A percentile compares a stretch with the other conserved stretches of the same genome.
Conservation (phyloP, 2,329 filamentous ascomycete species). For the Ophiostoma populinum region DNA sequence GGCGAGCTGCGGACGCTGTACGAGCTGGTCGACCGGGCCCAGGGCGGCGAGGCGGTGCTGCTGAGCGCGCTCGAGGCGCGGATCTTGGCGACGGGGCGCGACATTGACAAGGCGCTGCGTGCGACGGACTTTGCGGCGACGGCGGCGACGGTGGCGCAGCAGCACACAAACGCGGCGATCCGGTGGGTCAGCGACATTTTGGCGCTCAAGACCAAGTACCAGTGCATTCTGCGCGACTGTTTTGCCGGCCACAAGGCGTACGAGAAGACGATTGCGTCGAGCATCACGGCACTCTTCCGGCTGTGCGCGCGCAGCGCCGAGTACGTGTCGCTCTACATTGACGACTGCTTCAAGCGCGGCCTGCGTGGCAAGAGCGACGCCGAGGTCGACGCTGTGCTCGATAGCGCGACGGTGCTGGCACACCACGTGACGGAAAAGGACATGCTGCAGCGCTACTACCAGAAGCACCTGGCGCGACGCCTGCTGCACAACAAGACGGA, state of each 20-base stretch:
- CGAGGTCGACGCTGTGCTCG: slow-evolving; percentile 68
- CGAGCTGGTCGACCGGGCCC: slow-evolving; percentile 59
- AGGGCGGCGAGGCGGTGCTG: slow-evolving; percentile 53
- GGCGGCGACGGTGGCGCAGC: slow-evolving; percentile 31
- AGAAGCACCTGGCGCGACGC: slow-evolving; percentile 82
- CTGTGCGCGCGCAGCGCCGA: slow-evolving; percentile 72
- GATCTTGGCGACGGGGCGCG: slow-evolving; percentile 61
- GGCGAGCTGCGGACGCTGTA: slow-evolving; percentile 71
- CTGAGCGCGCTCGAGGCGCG: slow-evolving; percentile 55
- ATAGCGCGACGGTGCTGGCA: slow-evolving; percentile 77
- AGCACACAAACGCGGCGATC: slow-evolving; percentile 73
- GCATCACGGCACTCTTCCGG: slow-evolving; percentile 89
- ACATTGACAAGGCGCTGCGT: slow-evolving; percentile 56
- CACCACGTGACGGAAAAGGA: slow-evolving; percentile 86
- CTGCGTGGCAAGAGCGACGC: slow-evolving; percentile 83
- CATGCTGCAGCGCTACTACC: slow-evolving; percentile 92
- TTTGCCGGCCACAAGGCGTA: slow-evolving; percentile 62
- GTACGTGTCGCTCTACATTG: slow-evolving; percentile 89
- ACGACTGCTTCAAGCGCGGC: slow-evolving; percentile 87
- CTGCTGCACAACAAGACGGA: slow-evolving; percentile 78
- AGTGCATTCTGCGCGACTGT: slow-evolving; percentile 55
- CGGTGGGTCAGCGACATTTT: slow-evolving; percentile 93
- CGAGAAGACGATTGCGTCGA: slow-evolving; percentile 67
- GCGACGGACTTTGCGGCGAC: slow-evolving; percentile 34
- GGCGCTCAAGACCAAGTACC: slow-evolving; percentile 73